A percentile compares a stretch with the other conserved stretches of the same genome.
phyloP scores from a whole-genome alignment of 2,329 filamentous ascomycete species.

The Ophiostoma montium region DNA sequence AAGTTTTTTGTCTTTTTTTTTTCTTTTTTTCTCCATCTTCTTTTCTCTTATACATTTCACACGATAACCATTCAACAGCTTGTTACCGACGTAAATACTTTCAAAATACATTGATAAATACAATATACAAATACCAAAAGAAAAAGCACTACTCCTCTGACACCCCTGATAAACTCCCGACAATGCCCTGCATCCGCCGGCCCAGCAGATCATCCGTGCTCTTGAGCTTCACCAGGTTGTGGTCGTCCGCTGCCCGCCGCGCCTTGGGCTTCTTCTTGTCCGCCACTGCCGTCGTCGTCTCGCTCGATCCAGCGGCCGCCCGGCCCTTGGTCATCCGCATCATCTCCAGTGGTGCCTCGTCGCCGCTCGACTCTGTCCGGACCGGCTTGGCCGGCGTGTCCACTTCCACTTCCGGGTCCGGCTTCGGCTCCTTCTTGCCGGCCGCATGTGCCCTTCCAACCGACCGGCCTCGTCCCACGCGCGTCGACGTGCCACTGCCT shows the following conservation, averaged over 20 bases:
- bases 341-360: conserved; percentile 74
- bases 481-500: background rate
- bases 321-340: conserved; percentile 38
- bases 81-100: background rate
- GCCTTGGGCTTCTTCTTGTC: conserved; percentile 11
- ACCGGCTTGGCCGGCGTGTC: background rate
- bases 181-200: conserved; percentile 43
- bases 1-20: too few relatives aligned
- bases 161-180: conserved; percentile 36
- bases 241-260: conserved; percentile 23
- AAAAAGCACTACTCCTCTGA: conserved; percentile 24
- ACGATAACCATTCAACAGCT: background rate
- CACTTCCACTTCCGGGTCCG: background rate
- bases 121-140: background rate
- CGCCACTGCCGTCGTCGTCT: conserved; percentile 14
- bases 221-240: conserved; percentile 36
- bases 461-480: too few relatives aligned
- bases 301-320: conserved; percentile 13
- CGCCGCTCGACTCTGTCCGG: conserved; percentile 51
- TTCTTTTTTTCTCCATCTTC: background rate
- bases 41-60: background rate
- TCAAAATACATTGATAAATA: background rate
- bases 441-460: too few relatives aligned
- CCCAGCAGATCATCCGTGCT: conserved; percentile 44
- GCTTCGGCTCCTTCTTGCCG: too few relatives aligned